These are phyloP conservation scores for Colletotrichum melonis DNA, from an alignment of 2,329 filamentous ascomycete genomes.

Conservation along the genomic window DNA sequence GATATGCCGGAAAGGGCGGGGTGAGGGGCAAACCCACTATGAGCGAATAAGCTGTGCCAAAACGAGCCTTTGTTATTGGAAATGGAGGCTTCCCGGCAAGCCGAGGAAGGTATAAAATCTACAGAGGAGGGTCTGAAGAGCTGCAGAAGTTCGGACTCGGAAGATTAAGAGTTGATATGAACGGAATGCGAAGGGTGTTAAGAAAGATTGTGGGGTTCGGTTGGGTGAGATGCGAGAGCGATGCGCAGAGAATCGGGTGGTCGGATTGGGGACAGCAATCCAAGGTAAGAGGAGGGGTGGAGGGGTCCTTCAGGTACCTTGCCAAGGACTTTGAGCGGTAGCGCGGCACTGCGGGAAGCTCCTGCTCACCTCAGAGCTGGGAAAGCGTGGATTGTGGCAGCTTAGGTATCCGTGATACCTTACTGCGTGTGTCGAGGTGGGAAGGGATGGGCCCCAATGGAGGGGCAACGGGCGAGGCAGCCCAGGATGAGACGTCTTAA, in stretches of 20 bases:
- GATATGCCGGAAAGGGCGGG: conserved; percentile 12
- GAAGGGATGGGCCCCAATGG: neutral
- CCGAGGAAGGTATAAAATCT: neutral
- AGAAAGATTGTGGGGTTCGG: conserved; percentile 5
- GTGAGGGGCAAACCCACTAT: conserved; percentile 20
- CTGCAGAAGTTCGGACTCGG: conserved; percentile 3
- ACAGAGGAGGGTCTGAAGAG: neutral
- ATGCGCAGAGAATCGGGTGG: neutral
- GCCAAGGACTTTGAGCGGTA: neutral
- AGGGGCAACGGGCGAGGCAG: conserved; percentile 25
- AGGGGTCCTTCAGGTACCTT: conserved; percentile 1
- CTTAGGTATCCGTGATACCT: neutral
- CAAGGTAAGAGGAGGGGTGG: neutral
- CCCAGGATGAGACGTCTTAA: conserved; percentile 31
- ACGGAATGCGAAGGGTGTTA: conserved; percentile 11
- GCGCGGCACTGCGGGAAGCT: neutral
- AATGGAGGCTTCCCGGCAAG: neutral
- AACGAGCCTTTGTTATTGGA: neutral
- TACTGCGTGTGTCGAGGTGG: neutral
- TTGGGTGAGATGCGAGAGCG: conserved; percentile 13
- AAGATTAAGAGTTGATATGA: conserved; percentile 21
- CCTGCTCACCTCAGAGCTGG: neutral
- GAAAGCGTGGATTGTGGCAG: neutral
- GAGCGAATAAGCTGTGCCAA: conserved; percentile 8
- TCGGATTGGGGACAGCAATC: neutral